Evolutionary conservation across 2,329 filamentous ascomycete species (phyloP), one percentile per base, ranked within the genome.

Genomic region (Phoma sp.): DNA sequence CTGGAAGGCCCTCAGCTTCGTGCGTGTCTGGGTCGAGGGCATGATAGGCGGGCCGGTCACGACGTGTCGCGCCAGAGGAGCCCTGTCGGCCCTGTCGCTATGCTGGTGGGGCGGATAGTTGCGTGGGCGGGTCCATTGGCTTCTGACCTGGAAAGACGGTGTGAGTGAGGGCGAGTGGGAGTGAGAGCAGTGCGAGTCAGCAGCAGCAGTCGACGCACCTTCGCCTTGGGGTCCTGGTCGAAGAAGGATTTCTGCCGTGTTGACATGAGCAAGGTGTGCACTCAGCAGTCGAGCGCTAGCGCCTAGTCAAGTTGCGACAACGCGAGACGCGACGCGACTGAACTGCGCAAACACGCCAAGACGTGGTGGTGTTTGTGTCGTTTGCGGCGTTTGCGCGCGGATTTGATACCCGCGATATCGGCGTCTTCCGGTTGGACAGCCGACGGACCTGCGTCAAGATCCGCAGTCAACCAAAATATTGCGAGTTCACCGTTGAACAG

Each of bases 1-100:
- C 61, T 81, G 78, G 59, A 85, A 86, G 25, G 79, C 77, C 66
- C 82, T 81, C 49, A 85, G 73, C 69, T 84, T 86, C 4, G 77
- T 77, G 52, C 79, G 82, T 3, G 83, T 81, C 58, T 81, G 77
- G 4, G 78, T 76, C 10, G 81, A 84, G 7, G 83, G 78, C 47
- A 79, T 74, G 39, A 81, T 80, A 7, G 78, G 73, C 38, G 77
- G 71, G 10, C 68, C 68, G 9, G 70, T 66, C 32, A 66, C 69
- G 53, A 75, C 60, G 40, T 68, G 66, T 56, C 60, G 73, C n/a
- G 71, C 59, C 37, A 65, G 63, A 53, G 70, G 64, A 55, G 62
- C 60, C 53, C 65, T 38, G 47, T 59, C 49, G 38, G 62, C 60
- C 53, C 65, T 38, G 47, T 59, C 49, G 38, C 60, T 64, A 61